Evolutionary conservation across 1,284 basidiomycete genomes (phyloP), one percentile per base, ranked within the genome.

Genomic region (Takashimella tepidaria): DNA sequence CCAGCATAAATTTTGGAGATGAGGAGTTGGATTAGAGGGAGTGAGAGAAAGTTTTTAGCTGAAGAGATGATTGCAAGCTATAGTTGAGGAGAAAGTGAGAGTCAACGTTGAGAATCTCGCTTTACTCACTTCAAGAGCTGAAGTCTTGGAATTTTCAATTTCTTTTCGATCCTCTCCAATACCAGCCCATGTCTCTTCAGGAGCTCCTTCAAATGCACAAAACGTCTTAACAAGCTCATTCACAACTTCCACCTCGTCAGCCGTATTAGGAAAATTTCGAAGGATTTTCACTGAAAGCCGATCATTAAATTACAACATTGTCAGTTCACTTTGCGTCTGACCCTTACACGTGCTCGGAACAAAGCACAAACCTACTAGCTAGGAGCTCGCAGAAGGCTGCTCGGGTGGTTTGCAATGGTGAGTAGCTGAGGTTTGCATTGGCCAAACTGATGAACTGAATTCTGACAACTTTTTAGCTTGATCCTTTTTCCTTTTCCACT

Each of bases 31-130:
- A 88, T 83, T 13, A 92, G 80, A 0, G 89, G 83, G 4, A 86
- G 83, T 1, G 89, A 81, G 13, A 92, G 75, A 63, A 93, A 90
- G 22, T 80, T 78, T 69, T 91, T 92, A 4, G 89, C 81, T 51
- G 82, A 79, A 0, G 89, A 89, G 12, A 85, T 83, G 62, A 93
- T 89, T 4, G 89, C 88, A 80, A 92, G 85, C 87, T 93, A 68
- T 60, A 19, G 11, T 48, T n/a, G n/a, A n/a, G n/a, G n/a, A 22
- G 44, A 23, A 5, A 41, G 22, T 16, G 16, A 41, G 37, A 2
- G 20, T 6, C 26, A 22, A 12, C 26, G 12, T 11, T 45, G 11
- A 44, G 23, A 12, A 16, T 23, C 19, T 12, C 13, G 11, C 26
- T 12, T 20, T 12, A 50, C 81, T 51, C 53, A 88, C 88, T 81